phyloP scores from a whole-genome alignment of 2,329 filamentous ascomycete species.

The Aphanoascus verrucosus region DNA sequence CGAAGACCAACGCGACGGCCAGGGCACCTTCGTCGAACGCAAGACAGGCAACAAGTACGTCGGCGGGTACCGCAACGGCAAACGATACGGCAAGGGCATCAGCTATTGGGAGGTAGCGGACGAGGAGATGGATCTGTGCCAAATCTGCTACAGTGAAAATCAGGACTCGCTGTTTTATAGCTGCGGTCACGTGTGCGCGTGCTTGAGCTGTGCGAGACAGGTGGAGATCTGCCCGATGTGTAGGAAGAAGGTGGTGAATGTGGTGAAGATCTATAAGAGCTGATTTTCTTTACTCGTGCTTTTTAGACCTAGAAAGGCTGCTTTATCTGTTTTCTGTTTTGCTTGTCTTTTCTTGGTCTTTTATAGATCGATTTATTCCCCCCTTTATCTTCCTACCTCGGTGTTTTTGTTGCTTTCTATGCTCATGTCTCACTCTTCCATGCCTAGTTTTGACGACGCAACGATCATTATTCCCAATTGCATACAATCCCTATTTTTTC shows the following conservation, averaged over 20 bases:
- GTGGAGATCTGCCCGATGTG: constrained; percentile 53
- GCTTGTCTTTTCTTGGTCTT: neutral
- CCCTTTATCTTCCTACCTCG: neutral
- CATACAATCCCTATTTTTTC: neutral
- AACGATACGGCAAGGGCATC: constrained; percentile 51
- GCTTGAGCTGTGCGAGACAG: constrained; percentile 48
- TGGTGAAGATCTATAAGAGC: constrained; percentile 48
- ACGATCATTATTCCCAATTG: neutral
- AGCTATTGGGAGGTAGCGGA: constrained; percentile 53
- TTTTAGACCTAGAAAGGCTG: neutral
- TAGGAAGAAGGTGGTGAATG: constrained; percentile 45
- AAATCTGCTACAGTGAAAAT: constrained; percentile 52
- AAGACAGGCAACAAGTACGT: constrained; percentile 51
- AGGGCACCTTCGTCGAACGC: constrained; percentile 47
- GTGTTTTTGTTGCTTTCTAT: neutral
- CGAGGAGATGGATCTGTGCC: constrained; percentile 48
- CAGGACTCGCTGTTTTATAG: constrained; percentile 52
- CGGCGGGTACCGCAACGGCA: constrained; percentile 51
- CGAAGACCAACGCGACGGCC: constrained; percentile 42
- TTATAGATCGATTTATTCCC: constrained; percentile 3
- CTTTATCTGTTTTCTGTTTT: neutral
- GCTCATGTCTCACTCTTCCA: neutral
- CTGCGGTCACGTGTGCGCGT: constrained; percentile 54
- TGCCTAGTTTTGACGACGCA: neutral
- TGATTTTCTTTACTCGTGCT: neutral